Evolutionary conservation across 441 rosid species (phyloP).

Genomic region (Gossypium trilobum): DNA sequence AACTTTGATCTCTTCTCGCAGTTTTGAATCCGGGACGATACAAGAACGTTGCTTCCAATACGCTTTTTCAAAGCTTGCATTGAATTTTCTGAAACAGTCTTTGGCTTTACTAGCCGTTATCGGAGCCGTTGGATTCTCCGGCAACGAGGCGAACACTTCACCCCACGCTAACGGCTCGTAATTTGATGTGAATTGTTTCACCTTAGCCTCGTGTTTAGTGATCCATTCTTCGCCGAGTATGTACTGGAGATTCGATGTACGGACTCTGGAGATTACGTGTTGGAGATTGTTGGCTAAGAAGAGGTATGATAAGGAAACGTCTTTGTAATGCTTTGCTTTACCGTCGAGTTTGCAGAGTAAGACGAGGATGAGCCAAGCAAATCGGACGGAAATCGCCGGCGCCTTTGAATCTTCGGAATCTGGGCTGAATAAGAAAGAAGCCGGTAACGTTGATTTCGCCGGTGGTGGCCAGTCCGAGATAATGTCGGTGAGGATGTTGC

Average conservation of each 20-base stretch:
- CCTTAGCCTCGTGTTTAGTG: constrained; percentile 39
- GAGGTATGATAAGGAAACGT: constrained; percentile 42
- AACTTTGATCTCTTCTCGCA: constrained; percentile 45
- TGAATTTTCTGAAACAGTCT: constrained; percentile 36
- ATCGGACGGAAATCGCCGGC: constrained; percentile 32
- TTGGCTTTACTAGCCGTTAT: constrained; percentile 31
- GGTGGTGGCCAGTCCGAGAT: constrained; percentile 37
- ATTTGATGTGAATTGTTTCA: constrained; percentile 39
- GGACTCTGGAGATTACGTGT: constrained; percentile 39
- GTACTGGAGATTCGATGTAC: constrained; percentile 39
- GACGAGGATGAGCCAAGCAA: constrained; percentile 53
- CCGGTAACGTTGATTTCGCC: constrained; percentile 31
- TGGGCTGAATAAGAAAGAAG: constrained; percentile 32
- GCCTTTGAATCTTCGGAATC: constrained; percentile 26
- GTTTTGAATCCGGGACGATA: constrained; percentile 34
- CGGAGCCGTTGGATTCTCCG: constrained; percentile 25
- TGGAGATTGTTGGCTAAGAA: constrained; percentile 75
- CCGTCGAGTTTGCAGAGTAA: constrained; percentile 67
- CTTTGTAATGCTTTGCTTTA: constrained; percentile 53
- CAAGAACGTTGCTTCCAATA: constrained; percentile 33
- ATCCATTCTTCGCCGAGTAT: constrained; percentile 72
- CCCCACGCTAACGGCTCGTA: constrained; percentile 67
- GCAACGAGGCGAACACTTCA: constrained; percentile 26
- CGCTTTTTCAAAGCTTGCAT: constrained; percentile 41
- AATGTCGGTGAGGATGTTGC: constrained; percentile 35